Evolutionary conservation across 1,139 yeast genomes (phyloP).

Genomic region (Meyerozyma athensensis): DNA sequence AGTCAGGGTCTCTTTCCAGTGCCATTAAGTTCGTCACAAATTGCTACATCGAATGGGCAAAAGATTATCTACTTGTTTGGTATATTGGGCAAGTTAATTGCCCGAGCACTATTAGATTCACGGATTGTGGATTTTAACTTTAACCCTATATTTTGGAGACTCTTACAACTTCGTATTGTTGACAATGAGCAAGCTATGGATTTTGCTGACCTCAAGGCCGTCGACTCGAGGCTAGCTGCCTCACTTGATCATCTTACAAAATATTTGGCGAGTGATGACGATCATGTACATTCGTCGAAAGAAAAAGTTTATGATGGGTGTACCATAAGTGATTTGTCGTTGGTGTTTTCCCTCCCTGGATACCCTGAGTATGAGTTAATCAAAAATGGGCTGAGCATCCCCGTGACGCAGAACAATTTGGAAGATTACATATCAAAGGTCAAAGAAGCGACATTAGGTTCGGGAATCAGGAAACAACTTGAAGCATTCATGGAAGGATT

Average conservation of each 20-base stretch:
- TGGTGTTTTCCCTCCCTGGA: constrained; percentile 78
- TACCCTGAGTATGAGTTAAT: constrained; percentile 55
- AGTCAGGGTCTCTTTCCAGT: constrained; percentile 67
- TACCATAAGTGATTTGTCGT: constrained; percentile 47
- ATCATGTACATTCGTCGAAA: constrained; percentile 26
- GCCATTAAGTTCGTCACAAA: constrained; percentile 43
- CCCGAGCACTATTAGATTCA: constrained; percentile 81
- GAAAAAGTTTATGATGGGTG: constrained; percentile 19
- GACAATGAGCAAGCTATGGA: constrained; percentile 22
- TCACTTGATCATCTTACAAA: constrained; percentile 53
- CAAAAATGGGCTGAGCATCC: constrained; percentile 48
- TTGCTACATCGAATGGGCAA: constrained; percentile 32
- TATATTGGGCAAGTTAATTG: constrained; percentile 76
- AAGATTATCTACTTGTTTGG: constrained; percentile 53
- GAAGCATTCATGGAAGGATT: constrained; percentile 76
- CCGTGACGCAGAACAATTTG: constrained; percentile 52
- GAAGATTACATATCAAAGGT: constrained; percentile 55
- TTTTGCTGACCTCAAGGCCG: constrained; percentile 39
- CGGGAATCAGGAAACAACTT: constrained; percentile 64
- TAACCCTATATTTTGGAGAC: constrained; percentile 63
- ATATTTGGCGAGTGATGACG: constrained; percentile 27
- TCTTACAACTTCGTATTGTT: constrained; percentile 22
- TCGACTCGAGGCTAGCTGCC: constrained; percentile 60
- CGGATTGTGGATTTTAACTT: constrained; percentile 81
- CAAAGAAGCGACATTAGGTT: constrained; percentile 55